Evolutionary conservation across 2,329 filamentous ascomycete species (phyloP), one percentile per base, ranked within the genome.

Genomic region (Cladosporium austrohemisphaericum): DNA sequence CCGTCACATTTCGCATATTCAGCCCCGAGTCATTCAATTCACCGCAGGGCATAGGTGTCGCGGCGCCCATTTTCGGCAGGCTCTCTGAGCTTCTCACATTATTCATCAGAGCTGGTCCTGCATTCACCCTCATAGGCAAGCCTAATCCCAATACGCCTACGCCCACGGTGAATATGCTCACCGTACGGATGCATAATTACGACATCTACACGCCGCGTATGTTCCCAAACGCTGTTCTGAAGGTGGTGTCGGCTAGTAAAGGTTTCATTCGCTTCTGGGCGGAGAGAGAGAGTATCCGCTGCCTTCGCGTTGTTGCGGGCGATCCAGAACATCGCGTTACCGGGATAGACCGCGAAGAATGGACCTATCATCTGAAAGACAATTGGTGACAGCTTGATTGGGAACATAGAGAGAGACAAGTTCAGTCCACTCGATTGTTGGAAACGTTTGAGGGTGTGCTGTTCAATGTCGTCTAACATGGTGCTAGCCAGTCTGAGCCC

Each of bases 11-110:
- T 5, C 52, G 49, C 16, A 54, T 62, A 35, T 53, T 57, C 49
- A 59, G 52, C 41, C 55, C 58, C 2, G 60, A 63, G 53, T 52
- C 54, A 4, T 63, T 62, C 31, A 50, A 47, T 9, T 23, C 49
- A 2, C 55, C 55, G n/a, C 53, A 56, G n/a, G 46, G 52, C 29
- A 54, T n/a, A n/a, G n/a, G n/a, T n/a, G n/a, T n/a, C n/a, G n/a
- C n/a, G n/a, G n/a, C n/a, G n/a, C n/a, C n/a, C n/a, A n/a, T n/a
- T n/a, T n/a, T n/a, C n/a, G n/a, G n/a, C n/a, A n/a, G n/a, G n/a
- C n/a, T n/a, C n/a, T n/a, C n/a, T n/a, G n/a, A n/a, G 8, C 52
- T 62, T 14, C 50, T 61, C 5, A 57, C 52, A 25, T 52, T 52
- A n/a, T 56, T 60, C 48, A 33, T 63, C 2, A 50, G 47, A 37